phyloP scores from a whole-genome alignment of 768 basidiomycete genomes.

The Austroboletus eburneus region DNA sequence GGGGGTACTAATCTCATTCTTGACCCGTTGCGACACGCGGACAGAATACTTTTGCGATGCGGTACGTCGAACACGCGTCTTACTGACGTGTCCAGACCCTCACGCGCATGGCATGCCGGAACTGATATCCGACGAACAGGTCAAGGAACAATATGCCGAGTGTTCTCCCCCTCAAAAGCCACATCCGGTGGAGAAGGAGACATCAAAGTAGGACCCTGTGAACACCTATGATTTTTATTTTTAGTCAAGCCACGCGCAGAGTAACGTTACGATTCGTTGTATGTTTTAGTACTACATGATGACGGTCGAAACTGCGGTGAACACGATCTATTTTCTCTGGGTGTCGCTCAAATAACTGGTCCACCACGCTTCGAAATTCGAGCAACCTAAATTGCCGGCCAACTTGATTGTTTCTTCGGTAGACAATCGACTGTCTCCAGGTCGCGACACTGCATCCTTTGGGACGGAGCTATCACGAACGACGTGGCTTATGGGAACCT shows the following conservation, averaged over 20 bases:
- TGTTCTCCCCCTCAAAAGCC: constrained; percentile 10
- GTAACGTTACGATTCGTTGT: too few relatives aligned
- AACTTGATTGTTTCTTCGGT: constrained; percentile 72
- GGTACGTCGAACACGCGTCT: constrained; percentile 10
- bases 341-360: constrained; percentile 37
- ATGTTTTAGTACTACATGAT: too few relatives aligned
- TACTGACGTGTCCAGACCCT: background rate
- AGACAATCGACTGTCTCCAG: constrained; percentile 76
- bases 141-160: constrained; percentile 21
- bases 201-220: background rate
- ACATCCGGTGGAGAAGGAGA: constrained; percentile 7
- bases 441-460: constrained; percentile 65
- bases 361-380: constrained; percentile 88
- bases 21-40: background rate
- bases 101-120: background rate
- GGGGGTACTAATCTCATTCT: too few relatives aligned
- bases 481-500: constrained; percentile 70
- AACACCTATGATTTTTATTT: background rate
- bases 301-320: background rate
- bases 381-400: constrained; percentile 54
- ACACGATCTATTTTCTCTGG: constrained; percentile 10
- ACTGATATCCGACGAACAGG: constrained; percentile 3
- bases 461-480: constrained; percentile 68
- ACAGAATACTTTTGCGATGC: constrained; percentile 29
- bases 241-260: too few relatives aligned